Base-by-base conservation (phyloP, 306 rosid species). In the Quercus glauca region DNA sequence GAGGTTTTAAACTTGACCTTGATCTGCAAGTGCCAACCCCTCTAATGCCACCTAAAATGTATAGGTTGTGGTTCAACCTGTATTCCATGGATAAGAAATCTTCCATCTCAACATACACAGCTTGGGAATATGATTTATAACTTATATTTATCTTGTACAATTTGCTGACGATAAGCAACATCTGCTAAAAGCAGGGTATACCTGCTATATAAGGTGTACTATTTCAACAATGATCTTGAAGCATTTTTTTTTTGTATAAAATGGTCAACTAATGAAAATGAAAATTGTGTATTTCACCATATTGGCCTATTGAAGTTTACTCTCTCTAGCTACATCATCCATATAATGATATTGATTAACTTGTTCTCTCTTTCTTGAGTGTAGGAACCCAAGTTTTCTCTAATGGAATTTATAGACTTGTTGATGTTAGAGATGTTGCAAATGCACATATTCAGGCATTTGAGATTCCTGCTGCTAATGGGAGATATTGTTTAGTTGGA, bases 361-460 rank as follows among this genome's bases (percentile, higher is more conserved):
- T 25, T 61, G 14, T 61, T 26, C 7, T 26, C 37, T 61, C 28
- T 28, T 64, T 31, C 3, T 3, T 0, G 5, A 75, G 75, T 82
- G 82, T 82, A 94, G 98, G 97, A 72, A 71, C 83, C 45, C 80
- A 76, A 76, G 84, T 86, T 68, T 89, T 78, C 82, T 86, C 82
- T 23, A 88, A 91, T 74, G n/a, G 5, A 11, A 55, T 76, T 63
- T 33, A 77, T 60, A 91, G 90, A 73, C 89, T 90, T 93, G 84
- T 92, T 23, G 72, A 92, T 49, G 97, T 92, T 31, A 94, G 89
- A 81, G 97, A 94, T 84, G 98, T 92, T 70, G 94, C 93, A 23
- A 73, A 82, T 4, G 97, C 98, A 13, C 98, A 94, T 79, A 82
- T 92, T 82, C 83, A 61, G 68, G 96, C 97, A 19, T 94, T 76